Evolutionary conservation across 305 asterid genomes (phyloP).

Genomic region (Fraxinus albicans): DNA sequence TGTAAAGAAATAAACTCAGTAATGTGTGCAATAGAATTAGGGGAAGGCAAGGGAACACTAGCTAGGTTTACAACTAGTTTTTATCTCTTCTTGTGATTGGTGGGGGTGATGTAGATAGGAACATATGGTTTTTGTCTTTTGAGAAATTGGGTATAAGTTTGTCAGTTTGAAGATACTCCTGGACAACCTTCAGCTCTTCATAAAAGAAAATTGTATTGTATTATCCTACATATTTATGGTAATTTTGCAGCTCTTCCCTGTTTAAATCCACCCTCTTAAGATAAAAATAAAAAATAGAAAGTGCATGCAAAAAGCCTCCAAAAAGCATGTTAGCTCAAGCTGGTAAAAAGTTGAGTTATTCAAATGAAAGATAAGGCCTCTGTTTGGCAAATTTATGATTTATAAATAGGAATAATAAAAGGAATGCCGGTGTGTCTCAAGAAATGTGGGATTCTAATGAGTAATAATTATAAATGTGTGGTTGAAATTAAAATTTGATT

Average conservation of each 20-base stretch:
- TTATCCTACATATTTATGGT: neutral
- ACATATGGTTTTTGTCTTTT: slow-evolving; percentile 20
- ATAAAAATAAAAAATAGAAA: no score
- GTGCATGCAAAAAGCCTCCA: neutral
- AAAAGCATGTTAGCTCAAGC: neutral
- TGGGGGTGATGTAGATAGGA: slow-evolving; percentile 70
- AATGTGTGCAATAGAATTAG: slow-evolving; percentile 32
- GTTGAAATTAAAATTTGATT: neutral
- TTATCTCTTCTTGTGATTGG: slow-evolving; percentile 41
- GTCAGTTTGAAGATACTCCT: slow-evolving; percentile 26
- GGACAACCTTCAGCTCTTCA: neutral
- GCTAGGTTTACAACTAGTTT: slow-evolving; percentile 29
- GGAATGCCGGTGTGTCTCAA: neutral
- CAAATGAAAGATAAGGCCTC: neutral
- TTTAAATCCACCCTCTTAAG: neutral
- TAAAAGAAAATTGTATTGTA: slow-evolving; percentile 7
- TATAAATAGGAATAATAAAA: no score
- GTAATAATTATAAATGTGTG: neutral
- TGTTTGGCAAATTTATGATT: no score
- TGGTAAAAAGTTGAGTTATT: neutral
- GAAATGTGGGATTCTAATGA: neutral
- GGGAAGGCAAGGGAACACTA: slow-evolving; percentile 33
- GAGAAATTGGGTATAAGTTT: slow-evolving; percentile 28
- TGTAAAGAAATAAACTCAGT: slow-evolving; percentile 55
- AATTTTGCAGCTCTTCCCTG: neutral